Evolutionary conservation across 2,329 filamentous ascomycete species (phyloP).

Genomic region (Aspergillus amoenus): DNA sequence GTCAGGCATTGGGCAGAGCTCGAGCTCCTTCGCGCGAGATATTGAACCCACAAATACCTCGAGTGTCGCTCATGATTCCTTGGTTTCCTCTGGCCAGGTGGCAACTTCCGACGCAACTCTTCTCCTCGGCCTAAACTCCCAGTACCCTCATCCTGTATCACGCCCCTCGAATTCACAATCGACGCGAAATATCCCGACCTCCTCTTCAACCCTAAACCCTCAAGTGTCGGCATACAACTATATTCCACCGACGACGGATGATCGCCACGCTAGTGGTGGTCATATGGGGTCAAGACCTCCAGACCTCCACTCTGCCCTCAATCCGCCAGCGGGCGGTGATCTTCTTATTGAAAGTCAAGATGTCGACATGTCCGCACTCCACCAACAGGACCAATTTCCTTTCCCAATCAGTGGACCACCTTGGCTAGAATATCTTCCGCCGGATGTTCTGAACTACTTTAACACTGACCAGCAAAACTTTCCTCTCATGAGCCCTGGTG

Average conservation of each 20-base stretch:
- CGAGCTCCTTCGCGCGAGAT: constrained; percentile 30
- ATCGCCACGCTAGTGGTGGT: constrained; percentile 14
- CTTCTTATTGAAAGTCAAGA: constrained; percentile 77
- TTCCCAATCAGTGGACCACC: constrained; percentile 57
- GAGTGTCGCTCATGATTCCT: constrained; percentile 19
- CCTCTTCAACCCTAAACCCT: constrained; percentile 20
- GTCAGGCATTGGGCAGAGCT: constrained; percentile 18
- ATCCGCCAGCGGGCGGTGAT: constrained; percentile 20
- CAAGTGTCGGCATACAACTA: constrained; percentile 26
- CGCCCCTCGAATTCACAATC: constrained; percentile 23
- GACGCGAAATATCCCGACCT: constrained; percentile 19
- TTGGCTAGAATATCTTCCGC: constrained; percentile 73
- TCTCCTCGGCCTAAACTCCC: constrained; percentile 51
- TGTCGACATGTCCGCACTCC: constrained; percentile 68
- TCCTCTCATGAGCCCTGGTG: constrained; percentile 31
- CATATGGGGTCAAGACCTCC: constrained; percentile 19
- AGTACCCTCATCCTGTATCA: constrained; percentile 33
- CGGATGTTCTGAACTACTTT: constrained; percentile 61
- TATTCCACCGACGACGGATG: constrained; percentile 17
- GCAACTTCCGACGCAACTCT: constrained; percentile 37
- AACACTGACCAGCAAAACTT: constrained; percentile 37
- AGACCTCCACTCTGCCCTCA: constrained; percentile 21
- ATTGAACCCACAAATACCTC: constrained; percentile 32
- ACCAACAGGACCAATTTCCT: constrained; percentile 39
- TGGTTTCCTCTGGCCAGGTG: constrained; percentile 46